A percentile compares a stretch with the other conserved stretches of the same genome.
Evolutionary conservation across 176 grass and related monocot species (phyloP).

Genomic region (Urochloa ruziziensis): DNA sequence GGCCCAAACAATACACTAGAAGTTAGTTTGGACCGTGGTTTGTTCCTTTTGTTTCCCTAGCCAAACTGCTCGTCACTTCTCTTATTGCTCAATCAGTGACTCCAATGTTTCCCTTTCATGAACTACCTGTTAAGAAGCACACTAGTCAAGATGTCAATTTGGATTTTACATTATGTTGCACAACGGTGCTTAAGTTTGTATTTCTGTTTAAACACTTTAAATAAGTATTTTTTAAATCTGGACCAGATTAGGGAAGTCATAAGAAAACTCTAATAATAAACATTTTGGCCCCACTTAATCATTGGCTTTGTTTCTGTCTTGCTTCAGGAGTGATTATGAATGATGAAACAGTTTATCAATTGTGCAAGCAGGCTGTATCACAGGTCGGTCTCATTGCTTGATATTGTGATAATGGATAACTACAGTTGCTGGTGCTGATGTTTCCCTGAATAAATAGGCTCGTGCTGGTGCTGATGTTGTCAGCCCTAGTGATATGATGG

Average conservation of each 20-base stretch:
- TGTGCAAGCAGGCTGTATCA: slow-evolving; percentile 98
- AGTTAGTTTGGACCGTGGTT: neutral
- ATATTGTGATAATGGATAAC: neutral
- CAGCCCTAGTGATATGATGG: slow-evolving; percentile 99
- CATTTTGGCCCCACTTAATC: neutral
- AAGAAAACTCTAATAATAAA: neutral
- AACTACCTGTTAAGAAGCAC: neutral
- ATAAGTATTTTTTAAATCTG: neutral
- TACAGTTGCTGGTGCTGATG: neutral
- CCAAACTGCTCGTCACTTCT: neutral
- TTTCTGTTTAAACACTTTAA: neutral
- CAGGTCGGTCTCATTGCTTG: slow-evolving; percentile 53
- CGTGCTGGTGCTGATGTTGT: slow-evolving; percentile 93
- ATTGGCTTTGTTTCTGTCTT: neutral
- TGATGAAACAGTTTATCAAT: slow-evolving; percentile 94
- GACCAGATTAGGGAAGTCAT: neutral
- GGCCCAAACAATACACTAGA: neutral
- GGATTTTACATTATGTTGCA: neutral
- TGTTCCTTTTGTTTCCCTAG: neutral
- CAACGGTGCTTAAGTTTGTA: neutral
- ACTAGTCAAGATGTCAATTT: neutral
- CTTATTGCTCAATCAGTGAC: neutral
- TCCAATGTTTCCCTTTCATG: neutral
- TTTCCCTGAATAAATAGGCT: slow-evolving; percentile 52
- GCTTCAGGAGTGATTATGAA: slow-evolving; percentile 88